These are phyloP conservation scores for Mycosphaerella sp. DNA, from an alignment of 2,329 filamentous ascomycete species.

Conservation along the genomic window DNA sequence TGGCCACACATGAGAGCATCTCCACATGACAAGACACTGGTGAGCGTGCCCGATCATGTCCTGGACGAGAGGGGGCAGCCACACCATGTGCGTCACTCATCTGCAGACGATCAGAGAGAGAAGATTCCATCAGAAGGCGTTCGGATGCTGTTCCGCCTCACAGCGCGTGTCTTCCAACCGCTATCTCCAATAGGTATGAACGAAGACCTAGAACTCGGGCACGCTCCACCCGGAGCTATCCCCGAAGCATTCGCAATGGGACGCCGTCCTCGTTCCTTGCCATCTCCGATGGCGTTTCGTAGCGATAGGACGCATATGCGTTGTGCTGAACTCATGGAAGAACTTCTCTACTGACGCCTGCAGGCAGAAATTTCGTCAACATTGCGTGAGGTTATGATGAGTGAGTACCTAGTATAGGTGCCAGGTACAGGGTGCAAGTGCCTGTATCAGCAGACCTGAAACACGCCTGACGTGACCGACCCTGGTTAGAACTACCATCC, in stretches of 20 bases:
- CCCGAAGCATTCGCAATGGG: background rate
- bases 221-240: background rate
- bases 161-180: background rate
- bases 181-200: background rate
- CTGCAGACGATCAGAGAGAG: background rate
- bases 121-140: background rate
- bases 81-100: conserved; percentile 15
- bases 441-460: conserved; percentile 19
- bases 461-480: conserved; percentile 12
- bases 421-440: conserved; percentile 15
- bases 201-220: conserved; percentile 1
- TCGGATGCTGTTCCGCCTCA: conserved; percentile 1
- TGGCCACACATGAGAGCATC: conserved; percentile 12
- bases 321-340: background rate
- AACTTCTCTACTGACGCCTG: conserved; percentile 2
- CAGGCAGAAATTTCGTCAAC: conserved; percentile 11
- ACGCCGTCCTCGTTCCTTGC: background rate
- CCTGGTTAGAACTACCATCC: conserved; percentile 12
- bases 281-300: background rate
- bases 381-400: background rate
- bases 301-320: background rate
- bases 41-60: conserved; percentile 7
- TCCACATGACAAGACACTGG: conserved; percentile 8
- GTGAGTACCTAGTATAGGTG: background rate
- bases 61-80: conserved; percentile 9